Evolutionary conservation across 1,284 basidiomycete genomes (phyloP).

Genomic region (Apiotrichum brassicae): DNA sequence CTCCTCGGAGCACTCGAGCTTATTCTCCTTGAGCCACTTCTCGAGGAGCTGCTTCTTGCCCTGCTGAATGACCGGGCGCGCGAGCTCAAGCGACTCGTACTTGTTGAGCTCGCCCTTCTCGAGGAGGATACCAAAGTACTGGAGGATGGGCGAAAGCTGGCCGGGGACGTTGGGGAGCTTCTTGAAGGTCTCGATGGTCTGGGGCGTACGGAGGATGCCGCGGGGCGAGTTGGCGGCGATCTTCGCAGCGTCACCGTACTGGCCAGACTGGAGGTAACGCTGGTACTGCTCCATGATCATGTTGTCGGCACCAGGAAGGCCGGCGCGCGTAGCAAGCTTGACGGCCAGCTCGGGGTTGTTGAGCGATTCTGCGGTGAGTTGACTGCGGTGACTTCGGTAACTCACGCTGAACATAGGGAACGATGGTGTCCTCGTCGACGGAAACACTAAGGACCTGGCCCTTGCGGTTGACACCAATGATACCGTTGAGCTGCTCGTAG

Average conservation of each 20-base stretch:
- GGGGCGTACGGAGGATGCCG: slow-evolving; percentile 88
- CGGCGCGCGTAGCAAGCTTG: slow-evolving; percentile 95
- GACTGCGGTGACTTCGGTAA: not conserved
- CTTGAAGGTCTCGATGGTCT: slow-evolving; percentile 98
- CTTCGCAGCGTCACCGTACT: slow-evolving; percentile 96
- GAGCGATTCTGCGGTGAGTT: slow-evolving; percentile 57
- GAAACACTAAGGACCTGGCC: slow-evolving; percentile 96
- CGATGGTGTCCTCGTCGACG: slow-evolving; percentile 91
- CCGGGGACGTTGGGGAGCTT: slow-evolving; percentile 83
- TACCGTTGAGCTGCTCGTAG: slow-evolving; percentile 88
- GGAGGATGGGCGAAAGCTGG: slow-evolving; percentile 90
- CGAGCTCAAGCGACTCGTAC: slow-evolving; percentile 91
- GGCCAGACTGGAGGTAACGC: slow-evolving; percentile 80
- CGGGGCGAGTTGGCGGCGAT: slow-evolving; percentile 95
- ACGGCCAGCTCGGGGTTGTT: slow-evolving; percentile 98
- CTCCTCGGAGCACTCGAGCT: slow-evolving; percentile 98
- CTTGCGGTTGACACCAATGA: slow-evolving; percentile 99
- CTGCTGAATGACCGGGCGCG: slow-evolving; percentile 91
- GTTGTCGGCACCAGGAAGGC: slow-evolving; percentile 95
- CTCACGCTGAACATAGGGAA: slow-evolving; percentile 79
- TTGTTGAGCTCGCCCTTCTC: slow-evolving; percentile 98
- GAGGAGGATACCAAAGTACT: slow-evolving; percentile 96
- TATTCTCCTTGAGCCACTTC: slow-evolving; percentile 99
- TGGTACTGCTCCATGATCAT: slow-evolving; percentile 95
- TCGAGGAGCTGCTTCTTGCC: slow-evolving; percentile 95